Base-by-base conservation (phyloP, 1,284 basidiomycete genomes). In the Papiliotrema laurentii region DNA sequence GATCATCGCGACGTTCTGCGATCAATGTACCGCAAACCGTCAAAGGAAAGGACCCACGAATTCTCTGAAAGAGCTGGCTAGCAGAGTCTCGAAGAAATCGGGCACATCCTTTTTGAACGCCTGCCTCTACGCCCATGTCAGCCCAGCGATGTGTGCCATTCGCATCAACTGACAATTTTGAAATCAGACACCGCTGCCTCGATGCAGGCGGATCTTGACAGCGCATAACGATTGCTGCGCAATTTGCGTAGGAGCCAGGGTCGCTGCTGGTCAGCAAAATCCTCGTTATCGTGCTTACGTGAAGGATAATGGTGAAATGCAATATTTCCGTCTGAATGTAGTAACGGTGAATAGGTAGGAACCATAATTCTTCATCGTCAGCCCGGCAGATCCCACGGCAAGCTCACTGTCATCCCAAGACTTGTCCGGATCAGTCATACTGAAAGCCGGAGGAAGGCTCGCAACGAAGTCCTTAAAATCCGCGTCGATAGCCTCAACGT, bases 401-500 rank as follows among this genome's bases (percentile, higher is more conserved):
- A 21, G 59, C 66, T 50, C 48, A 69, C 68, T 53, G 13, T 50
- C 42, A 47, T 71, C 69, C 13, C 53, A 52, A 2, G 57, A 58
- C 43, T 56, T 68, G 53, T 69, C 68, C 10, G 63, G 56, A 37
- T 54, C 47, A 9, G 35, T 21, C 57, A 71, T 62, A 3, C 38
- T 36, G 47, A 66, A 69, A 5, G 57, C 47, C 2, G 85, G 83
- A 6, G 90, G 91, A 16, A 94, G 78, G 47, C 77, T 76, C 35
- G 80, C 76, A 53, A 87, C 81, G 64, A 92, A 90, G 60, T 80
- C 81, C 51, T 87, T 76, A 21, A 97, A 75, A 51, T 93, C 87
- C 26, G 87, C 86, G 65, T 97, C 90, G 39, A 96, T 78, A 1
- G 78, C 75, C 31, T 87, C 71, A 33, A 93, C 88, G 60, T 94